phyloP scores from a whole-genome alignment of 176 grass and related monocot genomes.

The Musa schizocarpa region DNA sequence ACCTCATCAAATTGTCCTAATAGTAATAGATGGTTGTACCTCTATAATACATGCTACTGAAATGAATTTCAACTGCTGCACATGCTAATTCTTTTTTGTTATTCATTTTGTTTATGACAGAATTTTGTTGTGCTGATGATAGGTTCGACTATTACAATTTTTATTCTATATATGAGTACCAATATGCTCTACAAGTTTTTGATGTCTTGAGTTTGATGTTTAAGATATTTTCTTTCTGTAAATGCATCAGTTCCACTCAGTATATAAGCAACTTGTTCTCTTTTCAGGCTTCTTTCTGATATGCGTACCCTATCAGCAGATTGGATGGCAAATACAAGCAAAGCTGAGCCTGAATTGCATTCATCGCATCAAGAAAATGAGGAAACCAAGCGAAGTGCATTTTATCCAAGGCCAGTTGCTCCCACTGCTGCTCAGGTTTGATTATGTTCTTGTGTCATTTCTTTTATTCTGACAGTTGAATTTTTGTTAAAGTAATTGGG shows the following conservation, averaged over 20 bases:
- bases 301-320: constrained; percentile 96
- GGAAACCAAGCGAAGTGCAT: constrained; percentile 62
- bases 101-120: background rate
- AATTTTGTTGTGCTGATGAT: background rate
- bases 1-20: background rate
- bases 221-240: background rate
- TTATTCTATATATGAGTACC: background rate
- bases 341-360: constrained; percentile 60
- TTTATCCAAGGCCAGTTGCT: constrained; percentile 93
- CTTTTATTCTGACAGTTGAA: background rate
- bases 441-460: constrained; percentile 14
- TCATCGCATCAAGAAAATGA: constrained; percentile 71
- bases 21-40: background rate
- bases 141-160: background rate
- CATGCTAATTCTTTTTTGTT: background rate
- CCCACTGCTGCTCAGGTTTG: constrained; percentile 89
- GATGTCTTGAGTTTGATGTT: background rate
- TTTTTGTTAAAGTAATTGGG: background rate
- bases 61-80: background rate
- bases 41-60: background rate
- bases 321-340: constrained; percentile 96
- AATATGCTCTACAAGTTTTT: background rate
- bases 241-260: background rate
- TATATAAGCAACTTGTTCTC: background rate
- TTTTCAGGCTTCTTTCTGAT: constrained; percentile 97